Conservation (phyloP, 164 flowering plant genomes). For the Cinnamomum micranthum region DNA sequence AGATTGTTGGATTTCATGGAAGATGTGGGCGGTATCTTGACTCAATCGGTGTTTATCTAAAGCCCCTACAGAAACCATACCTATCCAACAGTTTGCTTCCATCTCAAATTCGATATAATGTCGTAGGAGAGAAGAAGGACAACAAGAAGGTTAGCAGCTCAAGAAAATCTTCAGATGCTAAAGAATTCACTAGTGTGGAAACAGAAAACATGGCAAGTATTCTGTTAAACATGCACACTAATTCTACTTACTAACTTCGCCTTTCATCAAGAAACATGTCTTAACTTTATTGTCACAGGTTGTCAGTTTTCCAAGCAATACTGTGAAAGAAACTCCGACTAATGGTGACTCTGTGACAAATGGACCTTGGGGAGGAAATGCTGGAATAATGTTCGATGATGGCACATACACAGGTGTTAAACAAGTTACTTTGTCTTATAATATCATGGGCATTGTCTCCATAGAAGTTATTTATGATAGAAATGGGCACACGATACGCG, state of each 20-base stretch:
- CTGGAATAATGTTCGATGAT: constrained; percentile 67
- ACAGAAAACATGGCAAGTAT: constrained; percentile 33
- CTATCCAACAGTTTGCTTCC: constrained; percentile 24
- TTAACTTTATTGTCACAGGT: background rate
- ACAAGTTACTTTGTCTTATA: constrained; percentile 28
- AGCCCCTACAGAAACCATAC: constrained; percentile 29
- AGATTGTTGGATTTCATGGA: constrained; percentile 80
- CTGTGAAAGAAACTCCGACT: too few species aligned
- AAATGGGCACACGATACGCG: constrained; percentile 53
- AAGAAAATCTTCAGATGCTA: constrained; percentile 9
- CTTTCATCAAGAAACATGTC: constrained; percentile 5
- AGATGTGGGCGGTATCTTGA: constrained; percentile 53
- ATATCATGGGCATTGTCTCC: constrained; percentile 26
- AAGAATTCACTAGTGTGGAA: constrained; percentile 28
- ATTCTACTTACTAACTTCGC: constrained; percentile 11
- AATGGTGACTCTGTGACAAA: constrained; percentile 31
- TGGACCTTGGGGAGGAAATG: constrained; percentile 89
- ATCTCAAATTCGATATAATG: constrained; percentile 30
- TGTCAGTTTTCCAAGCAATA: constrained; percentile 7
- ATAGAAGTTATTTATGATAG: constrained; percentile 55
- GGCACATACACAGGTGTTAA: constrained; percentile 58
- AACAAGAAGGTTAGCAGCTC: constrained; percentile 14
- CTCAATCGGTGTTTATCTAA: constrained; percentile 63
- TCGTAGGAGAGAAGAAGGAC: constrained; percentile 42
- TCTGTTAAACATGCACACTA: constrained; percentile 2